A percentile compares a stretch with the other conserved stretches of the same genome.
Evolutionary conservation across 2,329 filamentous ascomycete genomes (phyloP).

Genomic region (Claviceps maximensis): DNA sequence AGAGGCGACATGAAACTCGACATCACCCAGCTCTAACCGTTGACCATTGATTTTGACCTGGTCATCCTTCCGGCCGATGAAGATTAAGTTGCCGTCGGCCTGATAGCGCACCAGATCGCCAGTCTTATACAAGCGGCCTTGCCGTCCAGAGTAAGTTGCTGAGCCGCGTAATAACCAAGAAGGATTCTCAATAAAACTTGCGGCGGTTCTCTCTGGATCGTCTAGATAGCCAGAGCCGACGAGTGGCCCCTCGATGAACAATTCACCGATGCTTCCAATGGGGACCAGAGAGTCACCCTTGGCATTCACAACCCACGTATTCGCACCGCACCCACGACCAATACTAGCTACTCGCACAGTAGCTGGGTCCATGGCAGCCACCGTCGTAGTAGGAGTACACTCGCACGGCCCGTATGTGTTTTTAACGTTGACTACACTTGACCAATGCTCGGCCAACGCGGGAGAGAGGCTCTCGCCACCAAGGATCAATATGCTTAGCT

Average conservation of each 20-base stretch:
- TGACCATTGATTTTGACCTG: slow-evolving; percentile 43
- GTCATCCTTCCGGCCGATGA: slow-evolving; percentile 32
- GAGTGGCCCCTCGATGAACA: slow-evolving; percentile 15
- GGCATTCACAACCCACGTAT: slow-evolving; percentile 13
- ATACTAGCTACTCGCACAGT: background rate
- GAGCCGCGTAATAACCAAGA: slow-evolving; percentile 7
- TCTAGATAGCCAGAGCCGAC: slow-evolving; percentile 13
- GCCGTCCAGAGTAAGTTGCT: slow-evolving; percentile 13
- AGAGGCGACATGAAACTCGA: slow-evolving; percentile 1
- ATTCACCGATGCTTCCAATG: slow-evolving; percentile 13
- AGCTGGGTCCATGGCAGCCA: background rate
- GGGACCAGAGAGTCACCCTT: slow-evolving; percentile 8
- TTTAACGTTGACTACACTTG: background rate
- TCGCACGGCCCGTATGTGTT: slow-evolving; percentile 5
- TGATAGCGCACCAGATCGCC: slow-evolving; percentile 15
- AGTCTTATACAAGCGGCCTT: slow-evolving; percentile 11
- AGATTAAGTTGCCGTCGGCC: slow-evolving; percentile 23
- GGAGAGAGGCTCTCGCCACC: background rate
- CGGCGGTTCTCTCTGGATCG: slow-evolving; percentile 11
- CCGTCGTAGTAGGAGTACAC: background rate
- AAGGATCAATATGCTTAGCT: background rate
- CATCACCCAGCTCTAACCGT: slow-evolving; percentile 7
- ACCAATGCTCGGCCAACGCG: background rate
- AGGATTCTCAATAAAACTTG: slow-evolving; percentile 14
- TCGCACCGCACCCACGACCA: background rate